These are phyloP conservation scores for Cocos nucifera DNA, from an alignment of 176 grass and related monocot genomes.

Conservation along the genomic window DNA sequence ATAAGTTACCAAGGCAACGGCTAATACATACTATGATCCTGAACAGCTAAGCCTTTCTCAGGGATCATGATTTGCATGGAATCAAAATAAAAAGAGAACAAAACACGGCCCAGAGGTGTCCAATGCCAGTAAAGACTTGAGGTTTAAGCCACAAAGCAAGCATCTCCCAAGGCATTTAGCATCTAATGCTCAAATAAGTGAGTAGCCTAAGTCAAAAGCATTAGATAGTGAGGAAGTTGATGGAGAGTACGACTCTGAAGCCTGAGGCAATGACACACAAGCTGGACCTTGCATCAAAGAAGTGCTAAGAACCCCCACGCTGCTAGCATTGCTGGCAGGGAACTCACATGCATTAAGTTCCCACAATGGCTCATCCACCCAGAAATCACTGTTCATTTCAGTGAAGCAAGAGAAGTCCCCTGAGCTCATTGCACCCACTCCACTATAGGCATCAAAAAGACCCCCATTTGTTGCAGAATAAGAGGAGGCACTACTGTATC, in stretches of 20 bases:
- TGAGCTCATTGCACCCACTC: neutral
- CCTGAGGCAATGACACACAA: neutral
- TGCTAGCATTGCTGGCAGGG: too few species aligned
- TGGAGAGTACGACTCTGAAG: neutral
- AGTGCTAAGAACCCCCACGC: neutral
- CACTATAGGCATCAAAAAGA: neutral
- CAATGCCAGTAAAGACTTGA: too few species aligned
- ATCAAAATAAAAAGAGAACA: too few species aligned
- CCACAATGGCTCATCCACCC: conserved; percentile 16
- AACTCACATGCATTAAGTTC: neutral
- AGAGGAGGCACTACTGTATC: neutral
- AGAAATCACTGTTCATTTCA: conserved; percentile 9
- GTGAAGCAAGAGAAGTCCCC: neutral
- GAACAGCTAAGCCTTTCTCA: too few species aligned
- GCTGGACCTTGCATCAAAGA: neutral
- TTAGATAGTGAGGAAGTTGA: neutral
- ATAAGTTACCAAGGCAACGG: too few species aligned
- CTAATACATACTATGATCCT: too few species aligned
- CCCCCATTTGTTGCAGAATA: neutral
- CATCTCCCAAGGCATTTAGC: neutral
- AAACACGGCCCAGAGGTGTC: too few species aligned
- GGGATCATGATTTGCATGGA: too few species aligned
- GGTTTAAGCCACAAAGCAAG: too few species aligned
- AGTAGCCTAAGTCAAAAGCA: conserved; percentile 2
- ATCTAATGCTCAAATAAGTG: neutral